Evolutionary conservation across 257 asterid genomes (phyloP), one percentile per base, ranked within the genome.

Genomic region (Salvia miltiorrhiza): DNA sequence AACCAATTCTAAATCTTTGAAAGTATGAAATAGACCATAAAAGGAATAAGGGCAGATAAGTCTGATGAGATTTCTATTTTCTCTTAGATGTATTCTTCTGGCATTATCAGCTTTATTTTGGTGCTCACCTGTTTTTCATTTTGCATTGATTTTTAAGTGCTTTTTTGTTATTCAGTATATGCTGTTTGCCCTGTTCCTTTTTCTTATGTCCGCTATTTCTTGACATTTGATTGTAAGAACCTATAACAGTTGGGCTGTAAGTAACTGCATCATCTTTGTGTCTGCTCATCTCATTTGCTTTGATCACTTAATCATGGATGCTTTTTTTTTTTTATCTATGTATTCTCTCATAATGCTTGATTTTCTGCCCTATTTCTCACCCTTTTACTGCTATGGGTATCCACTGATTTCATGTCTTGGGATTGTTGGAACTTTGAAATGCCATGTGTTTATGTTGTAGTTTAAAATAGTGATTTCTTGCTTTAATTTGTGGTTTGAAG

Each of bases 161-260:
- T 70, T 68, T n/a, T 70, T 41, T 23, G 68, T 24, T 75, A 58
- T 56, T 71, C 63, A 28, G 40, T 74, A 30, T 48, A 40, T 77
- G 83, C 74, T 80, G 77, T 61, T 73, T 79, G 54, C 76, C 65
- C 72, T 26, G 65, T 69, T 48, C 70, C 72, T 26, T 72, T 71
- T 68, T 16, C 19, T 47, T 64, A 23, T 44, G 60, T 49, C 52
- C 33, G 24, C 67, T 67, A 40, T 43, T 72, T 75, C 69, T 62
- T 63, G 28, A 40, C 56, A 32, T 54, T 44, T 63, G 66, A 13
- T 72, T 9, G 17, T 40, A 63, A 9, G 71, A 67, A 81, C 70
- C 73, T 73, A 49, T 54, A 45, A 63, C 61, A 45, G 8, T 40
- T 67, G 67, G 68, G 39, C 69, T 56, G 74, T 54, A 50, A 70